A percentile compares a stretch with the other conserved stretches of the same genome.
Evolutionary conservation across 2,329 filamentous ascomycete genomes (phyloP).

Genomic region (Trichoderma sp.): DNA sequence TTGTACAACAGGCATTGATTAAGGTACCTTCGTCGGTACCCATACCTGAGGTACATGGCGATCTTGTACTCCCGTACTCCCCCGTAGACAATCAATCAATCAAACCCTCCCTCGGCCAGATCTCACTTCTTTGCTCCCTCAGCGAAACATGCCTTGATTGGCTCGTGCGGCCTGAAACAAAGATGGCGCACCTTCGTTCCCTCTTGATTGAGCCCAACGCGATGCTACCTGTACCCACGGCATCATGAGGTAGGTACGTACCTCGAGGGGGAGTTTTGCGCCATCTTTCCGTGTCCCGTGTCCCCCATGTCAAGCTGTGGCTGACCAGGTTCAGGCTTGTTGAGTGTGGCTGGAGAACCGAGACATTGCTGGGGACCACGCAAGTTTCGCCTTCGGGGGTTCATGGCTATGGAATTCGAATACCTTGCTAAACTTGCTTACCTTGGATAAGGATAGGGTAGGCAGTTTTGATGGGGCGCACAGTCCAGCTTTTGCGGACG

Average conservation of each 20-base stretch:
- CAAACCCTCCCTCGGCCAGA: not conserved
- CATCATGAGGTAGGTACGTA: not conserved
- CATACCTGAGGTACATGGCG: not conserved
- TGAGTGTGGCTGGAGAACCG: constrained; percentile 7
- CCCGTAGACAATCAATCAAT: not conserved
- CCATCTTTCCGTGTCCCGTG: not conserved
- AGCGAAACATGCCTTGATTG: constrained; percentile 1
- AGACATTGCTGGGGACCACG: not conserved
- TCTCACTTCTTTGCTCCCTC: not conserved
- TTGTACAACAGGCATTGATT: not conserved
- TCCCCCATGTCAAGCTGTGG: constrained; percentile 15
- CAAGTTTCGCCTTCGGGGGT: constrained; percentile 14
- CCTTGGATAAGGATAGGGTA: not conserved
- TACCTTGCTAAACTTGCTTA: not conserved
- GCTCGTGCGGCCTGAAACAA: constrained; percentile 9
- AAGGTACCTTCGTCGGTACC: not conserved
- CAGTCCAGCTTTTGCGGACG: not conserved
- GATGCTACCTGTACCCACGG: not conserved
- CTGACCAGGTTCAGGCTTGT: not conserved
- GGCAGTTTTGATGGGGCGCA: not conserved
- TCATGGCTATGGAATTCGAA: not conserved
- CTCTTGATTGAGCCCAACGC: constrained; percentile 13
- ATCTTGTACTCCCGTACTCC: not conserved
- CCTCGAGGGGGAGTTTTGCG: not conserved
- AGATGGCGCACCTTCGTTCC: constrained; percentile 17